Base-by-base conservation (phyloP, 257 asterid species). In the Petrea volubilis region DNA sequence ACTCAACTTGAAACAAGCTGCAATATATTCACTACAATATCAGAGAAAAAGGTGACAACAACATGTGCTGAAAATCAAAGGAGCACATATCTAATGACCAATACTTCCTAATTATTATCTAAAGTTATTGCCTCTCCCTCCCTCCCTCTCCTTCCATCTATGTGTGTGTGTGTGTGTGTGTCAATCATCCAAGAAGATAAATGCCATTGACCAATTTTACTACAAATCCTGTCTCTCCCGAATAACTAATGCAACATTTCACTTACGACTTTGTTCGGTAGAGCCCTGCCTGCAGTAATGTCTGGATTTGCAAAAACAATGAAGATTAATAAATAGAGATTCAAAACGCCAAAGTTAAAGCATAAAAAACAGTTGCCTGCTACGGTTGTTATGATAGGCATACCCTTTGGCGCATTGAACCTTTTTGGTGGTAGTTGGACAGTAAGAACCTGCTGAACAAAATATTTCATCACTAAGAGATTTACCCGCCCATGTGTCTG, bases 201-300 rank as follows among this genome's bases (percentile, higher is more conserved):
- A n/a, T n/a, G n/a, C n/a, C n/a, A n/a, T n/a, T n/a, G n/a, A n/a
- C n/a, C n/a, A n/a, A n/a, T n/a, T n/a, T n/a, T n/a, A n/a, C n/a
- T n/a, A n/a, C n/a, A n/a, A n/a, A n/a, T n/a, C n/a, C n/a, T n/a
- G n/a, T n/a, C n/a, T n/a, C n/a, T n/a, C n/a, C n/a, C n/a, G n/a
- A n/a, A n/a, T n/a, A n/a, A n/a, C n/a, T n/a, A 68, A 71, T 55
- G 51, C 68, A 43, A 62, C 60, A 66, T 8, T 51, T 60, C 15
- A 7, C 66, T 60, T 77, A 95, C 98, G 91, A 82, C 70, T 83
- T 84, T 90, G 84, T 15, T 70, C 83, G 3, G 87, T 90, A 44
- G 95, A 79, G 72, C 99, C 99, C 84, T 77, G 89, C 88, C 90
- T 78, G 87, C 99, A 95, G 80, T 89, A 95, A 84, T 90, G 88